Conservation (phyloP, 2,329 filamentous ascomycete species). For the Aspergillus japonicus region DNA sequence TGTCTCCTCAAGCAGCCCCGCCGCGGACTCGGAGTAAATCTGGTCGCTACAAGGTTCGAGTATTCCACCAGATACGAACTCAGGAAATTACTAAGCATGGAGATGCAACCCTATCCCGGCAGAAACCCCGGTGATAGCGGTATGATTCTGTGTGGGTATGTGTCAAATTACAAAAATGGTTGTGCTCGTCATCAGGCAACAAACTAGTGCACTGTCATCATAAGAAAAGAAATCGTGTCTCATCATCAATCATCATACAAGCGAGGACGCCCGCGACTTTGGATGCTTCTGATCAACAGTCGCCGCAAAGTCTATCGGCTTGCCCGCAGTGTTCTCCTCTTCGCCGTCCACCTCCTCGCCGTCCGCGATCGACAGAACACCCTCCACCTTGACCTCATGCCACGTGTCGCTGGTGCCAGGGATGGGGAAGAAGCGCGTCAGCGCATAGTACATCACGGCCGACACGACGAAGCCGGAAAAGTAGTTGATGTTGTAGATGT, state of each 20-base stretch:
- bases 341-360: slow-evolving; percentile 34
- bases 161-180: background rate
- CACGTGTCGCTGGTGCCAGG: slow-evolving; percentile 72
- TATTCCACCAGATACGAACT: too few relatives aligned
- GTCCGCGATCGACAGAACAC: slow-evolving; percentile 31
- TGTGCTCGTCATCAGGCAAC: background rate
- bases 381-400: slow-evolving; percentile 65
- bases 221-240: slow-evolving; percentile 10
- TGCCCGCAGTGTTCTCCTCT: slow-evolving; percentile 15
- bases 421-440: slow-evolving; percentile 70
- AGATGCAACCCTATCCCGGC: background rate
- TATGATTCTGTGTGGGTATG: background rate
- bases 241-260: slow-evolving; percentile 14
- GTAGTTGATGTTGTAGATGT: slow-evolving; percentile 90
- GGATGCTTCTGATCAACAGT: slow-evolving; percentile 23
- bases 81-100: background rate
- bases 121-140: background rate
- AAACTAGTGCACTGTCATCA: slow-evolving; percentile 4
- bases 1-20: too few relatives aligned
- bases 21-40: too few relatives aligned
- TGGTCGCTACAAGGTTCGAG: too few relatives aligned
- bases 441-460: slow-evolving; percentile 62
- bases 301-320: slow-evolving; percentile 11
- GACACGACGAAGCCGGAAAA: slow-evolving; percentile 80
- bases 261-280: slow-evolving; percentile 14